Evolutionary conservation across 1,139 yeast species (phyloP), one percentile per base, ranked within the genome.

Genomic region (Debaryomyces psychrophilus): DNA sequence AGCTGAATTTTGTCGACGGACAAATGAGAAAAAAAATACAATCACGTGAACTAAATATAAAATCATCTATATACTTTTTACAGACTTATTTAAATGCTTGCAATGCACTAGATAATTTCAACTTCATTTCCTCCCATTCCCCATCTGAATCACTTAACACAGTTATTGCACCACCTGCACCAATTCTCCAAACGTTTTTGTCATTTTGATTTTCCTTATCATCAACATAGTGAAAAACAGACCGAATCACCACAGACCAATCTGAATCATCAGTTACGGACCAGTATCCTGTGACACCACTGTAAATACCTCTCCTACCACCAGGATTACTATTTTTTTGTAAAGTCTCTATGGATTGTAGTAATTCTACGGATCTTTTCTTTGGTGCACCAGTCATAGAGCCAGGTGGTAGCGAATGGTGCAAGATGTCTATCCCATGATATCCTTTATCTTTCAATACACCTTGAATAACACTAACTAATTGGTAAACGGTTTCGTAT

Each of bases 371-470:
- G 0, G 97, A 89, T 48, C 97, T 77, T 58, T 85, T 87, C 68
- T 95, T 95, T 1, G 99, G 99, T 0, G 99, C 99, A 3, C 99
- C 99, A 0, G 99, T 95, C 99, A 95, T 95, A 1, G 98, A 92
- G 0, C 99, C 99, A 0, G 99, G 97, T 1, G 99, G 99, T 31
- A 95, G 70, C 0, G 97, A 83, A 49, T 82, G 82, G 20, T 83
- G 79, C 15, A 93, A 73, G 5, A 92, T 73, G 61, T 93, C 98
- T 35, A 90, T 73, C 0, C 98, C 99, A 25, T 77, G 71, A 57
- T 78, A 85, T 0, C 65, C 65, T 2, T 59, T 50, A 14, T 59
- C 58, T 9, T 65, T 53, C 14, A 85, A 71, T 22, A 72, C 64
- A 0, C 97, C 98, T 46, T 75, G 79, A 28, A 95, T 90, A 2